Evolutionary conservation across 2,329 filamentous ascomycete species (phyloP), one percentile per base, ranked within the genome.

Genomic region (Fusarium buharicum): DNA sequence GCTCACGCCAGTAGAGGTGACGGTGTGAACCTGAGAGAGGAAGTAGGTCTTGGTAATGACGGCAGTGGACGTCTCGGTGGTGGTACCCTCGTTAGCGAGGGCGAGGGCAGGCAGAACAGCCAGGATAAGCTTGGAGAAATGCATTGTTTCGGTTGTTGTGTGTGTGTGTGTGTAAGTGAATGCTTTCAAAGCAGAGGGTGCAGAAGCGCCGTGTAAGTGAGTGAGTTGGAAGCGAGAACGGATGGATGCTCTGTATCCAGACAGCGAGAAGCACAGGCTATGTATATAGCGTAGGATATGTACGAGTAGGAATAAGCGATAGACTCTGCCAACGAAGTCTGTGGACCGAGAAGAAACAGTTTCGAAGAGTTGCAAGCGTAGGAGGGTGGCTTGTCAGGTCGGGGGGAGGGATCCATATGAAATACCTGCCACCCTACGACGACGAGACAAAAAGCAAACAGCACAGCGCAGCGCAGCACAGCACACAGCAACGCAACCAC

Each of bases 301-400:
- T 69, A 66, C 44, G 67, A 62, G 69, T 66, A n/a, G 6, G 6
- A 7, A n/a, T 8, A 63, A 47, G 44, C 33, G 46, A 43, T 63
- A 77, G 81, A 82, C 82, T 84, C 80, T 84, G 82, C 82, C 82
- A 84, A 84, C 82, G 82, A 84, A 84, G 82, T 75, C 74, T 70
- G 59, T 64, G 73, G 67, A 59, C 59, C 62, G 58, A 59, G 62
- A 61, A 59, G 59, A 63, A 62, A 59, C 58, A 61, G 59, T 68
- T 64, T 54, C 55, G 55, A 63, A 64, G 51, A 46, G 55, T 51
- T 61, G 50, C 57, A 66, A 58, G 51, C 48, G 56, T 63, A 65
- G 39, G 61, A 66, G 57, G 62, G 66, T 61, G 49, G 50, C 41
- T 16, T 33, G 53, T 54, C 48, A 49, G 22, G 53, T 28, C 34